Conservation (phyloP, 345 rosid species). For the Syzygium grande region DNA sequence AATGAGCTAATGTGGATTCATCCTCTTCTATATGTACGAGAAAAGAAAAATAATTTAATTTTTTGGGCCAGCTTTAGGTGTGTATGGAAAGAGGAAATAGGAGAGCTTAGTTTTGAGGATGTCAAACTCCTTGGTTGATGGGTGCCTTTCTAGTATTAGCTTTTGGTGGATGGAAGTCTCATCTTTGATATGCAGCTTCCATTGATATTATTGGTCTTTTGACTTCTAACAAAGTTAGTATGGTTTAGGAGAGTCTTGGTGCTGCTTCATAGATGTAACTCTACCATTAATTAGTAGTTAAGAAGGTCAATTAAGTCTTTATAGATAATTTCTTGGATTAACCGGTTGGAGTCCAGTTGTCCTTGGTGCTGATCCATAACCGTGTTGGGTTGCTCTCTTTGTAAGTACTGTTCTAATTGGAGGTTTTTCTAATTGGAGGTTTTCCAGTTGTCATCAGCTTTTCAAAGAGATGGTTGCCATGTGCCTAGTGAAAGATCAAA, state of each 20-base stretch:
- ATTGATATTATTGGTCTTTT: neutral
- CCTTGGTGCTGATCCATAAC: neutral
- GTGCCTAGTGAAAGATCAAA: constrained; percentile 99
- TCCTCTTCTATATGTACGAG: neutral
- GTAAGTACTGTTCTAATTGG: constrained; percentile 57
- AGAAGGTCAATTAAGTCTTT: neutral
- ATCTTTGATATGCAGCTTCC: neutral
- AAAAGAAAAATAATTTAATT: neutral
- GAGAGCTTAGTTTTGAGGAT: neutral
- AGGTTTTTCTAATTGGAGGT: constrained; percentile 79
- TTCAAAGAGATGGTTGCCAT: constrained; percentile 99
- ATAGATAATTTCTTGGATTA: neutral
- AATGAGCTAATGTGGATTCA: neutral
- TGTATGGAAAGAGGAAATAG: neutral
- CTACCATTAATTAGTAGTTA: neutral
- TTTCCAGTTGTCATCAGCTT: constrained; percentile 95
- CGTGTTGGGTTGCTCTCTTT: neutral
- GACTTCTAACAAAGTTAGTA: neutral
- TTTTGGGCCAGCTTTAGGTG: neutral
- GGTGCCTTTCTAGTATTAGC: neutral
- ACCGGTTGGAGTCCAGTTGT: neutral
- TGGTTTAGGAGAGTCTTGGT: neutral
- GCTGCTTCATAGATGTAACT: neutral
- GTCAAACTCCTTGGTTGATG: neutral
- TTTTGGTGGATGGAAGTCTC: neutral